Evolutionary conservation across 352 stramenopile genomes (phyloP), one percentile per base, ranked within the genome.

Genomic region (Pythium aristosporum): DNA sequence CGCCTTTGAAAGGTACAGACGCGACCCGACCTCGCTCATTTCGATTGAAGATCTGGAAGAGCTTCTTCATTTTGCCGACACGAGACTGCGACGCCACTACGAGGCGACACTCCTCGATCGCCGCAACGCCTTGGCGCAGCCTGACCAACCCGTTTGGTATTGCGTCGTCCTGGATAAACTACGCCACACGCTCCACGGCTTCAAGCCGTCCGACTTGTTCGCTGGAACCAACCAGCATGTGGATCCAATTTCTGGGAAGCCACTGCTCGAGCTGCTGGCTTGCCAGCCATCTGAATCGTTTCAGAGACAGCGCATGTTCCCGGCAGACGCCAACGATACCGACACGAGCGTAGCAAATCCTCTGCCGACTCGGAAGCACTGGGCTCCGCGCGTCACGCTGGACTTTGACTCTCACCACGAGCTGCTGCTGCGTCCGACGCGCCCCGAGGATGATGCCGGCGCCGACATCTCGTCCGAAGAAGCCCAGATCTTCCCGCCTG

Each of bases 401-500:
- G 68, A 85, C 25, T 44, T 72, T 23, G 66, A 76, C 23, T 69
- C 79, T n/a, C 49, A 69, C 47, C 49, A 69, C 47, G 65, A 72
- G 18, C 66, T 88, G 18, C 81, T 88, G 54, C 42, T 82, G 16
- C 68, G 52, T 21, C 65, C 65, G 4, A 18, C 56, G 23, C 65
- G 52, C 16, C 65, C 58, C 10, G 65, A 71, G 50, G 65, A 71
- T 20, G 48, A 59, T 11, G 53, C 44, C 2, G 72, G 71, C 10
- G 72, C 47, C 1, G 76, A 88, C 36, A 72, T 88, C 36, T 85
- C 79, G 9, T 70, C 52, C 6, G 68, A 74, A 36, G 69, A 80
- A 15, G 48, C 75, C 1, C 69, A 80, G 15, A 76, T 88, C 20
- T 88, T 88, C 47, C 79, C 77, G 16, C 67, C 67, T 1, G 43